Conservation (phyloP, 1,139 yeast genomes). For the Sugiyamaella xylanicola region DNA sequence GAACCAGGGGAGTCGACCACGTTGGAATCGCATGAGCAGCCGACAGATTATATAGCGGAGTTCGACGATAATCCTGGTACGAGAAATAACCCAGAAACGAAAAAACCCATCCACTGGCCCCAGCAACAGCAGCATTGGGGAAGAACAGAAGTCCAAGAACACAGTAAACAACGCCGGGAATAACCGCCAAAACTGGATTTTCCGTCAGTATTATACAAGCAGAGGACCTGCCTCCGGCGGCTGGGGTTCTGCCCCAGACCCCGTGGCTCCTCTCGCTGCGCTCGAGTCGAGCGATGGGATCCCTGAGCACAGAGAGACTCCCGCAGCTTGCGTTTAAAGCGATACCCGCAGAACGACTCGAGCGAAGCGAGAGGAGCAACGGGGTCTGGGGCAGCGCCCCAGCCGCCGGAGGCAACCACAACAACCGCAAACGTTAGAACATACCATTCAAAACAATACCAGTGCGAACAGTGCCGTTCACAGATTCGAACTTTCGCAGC, state of each 20-base stretch:
- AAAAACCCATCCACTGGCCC: conserved; percentile 76
- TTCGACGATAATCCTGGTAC: conserved; percentile 56
- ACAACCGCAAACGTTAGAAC: conserved; percentile 18
- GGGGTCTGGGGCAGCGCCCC: neutral
- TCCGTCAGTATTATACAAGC: neutral
- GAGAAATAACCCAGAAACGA: conserved; percentile 67
- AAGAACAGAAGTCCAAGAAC: conserved; percentile 56
- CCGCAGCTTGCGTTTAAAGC: too few species aligned
- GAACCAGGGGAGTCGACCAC: conserved; percentile 57
- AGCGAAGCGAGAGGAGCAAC: neutral
- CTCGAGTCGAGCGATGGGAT: neutral
- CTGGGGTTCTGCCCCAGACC: neutral
- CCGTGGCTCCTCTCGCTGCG: neutral
- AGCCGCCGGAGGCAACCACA: neutral
- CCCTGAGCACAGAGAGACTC: neutral
- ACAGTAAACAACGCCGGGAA: conserved; percentile 70
- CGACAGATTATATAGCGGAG: conserved; percentile 49
- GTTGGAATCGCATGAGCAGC: conserved; percentile 54
- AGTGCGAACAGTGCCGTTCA: conserved; percentile 84
- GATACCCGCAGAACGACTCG: too few species aligned
- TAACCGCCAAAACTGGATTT: conserved; percentile 56
- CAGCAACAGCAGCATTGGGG: conserved; percentile 60
- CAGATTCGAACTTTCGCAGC: conserved; percentile 62
- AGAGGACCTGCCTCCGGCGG: neutral
- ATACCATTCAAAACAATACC: conserved; percentile 70